Evolutionary conservation across 352 stramenopile species (phyloP).

Genomic region (Aphanomyces euteiches): DNA sequence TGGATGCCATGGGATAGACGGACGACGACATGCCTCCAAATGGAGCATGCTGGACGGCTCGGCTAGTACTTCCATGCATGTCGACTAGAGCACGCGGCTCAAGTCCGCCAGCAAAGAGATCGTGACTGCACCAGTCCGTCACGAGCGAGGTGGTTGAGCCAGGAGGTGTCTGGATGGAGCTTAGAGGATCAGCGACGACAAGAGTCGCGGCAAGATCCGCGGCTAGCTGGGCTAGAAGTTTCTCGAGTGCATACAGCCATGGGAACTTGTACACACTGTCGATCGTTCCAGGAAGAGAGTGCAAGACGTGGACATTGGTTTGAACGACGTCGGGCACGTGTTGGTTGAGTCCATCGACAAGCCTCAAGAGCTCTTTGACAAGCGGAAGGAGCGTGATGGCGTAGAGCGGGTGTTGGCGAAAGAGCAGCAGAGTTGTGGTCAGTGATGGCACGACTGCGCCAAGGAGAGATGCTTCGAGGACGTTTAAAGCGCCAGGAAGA

Average conservation of each 20-base stretch:
- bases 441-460: conserved; percentile 53
- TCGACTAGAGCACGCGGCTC: too few species aligned
- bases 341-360: conserved; percentile 52
- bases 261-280: conserved; percentile 38
- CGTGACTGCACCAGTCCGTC: too few species aligned
- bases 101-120: too few species aligned
- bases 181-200: conserved; percentile 39
- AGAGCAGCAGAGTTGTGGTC: conserved; percentile 53
- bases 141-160: not conserved
- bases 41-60: conserved; percentile 4
- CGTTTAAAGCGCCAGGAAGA: not conserved
- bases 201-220: conserved; percentile 58
- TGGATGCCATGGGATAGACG: not conserved
- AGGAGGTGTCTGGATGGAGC: not conserved
- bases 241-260: conserved; percentile 60
- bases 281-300: conserved; percentile 3
- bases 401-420: conserved; percentile 54
- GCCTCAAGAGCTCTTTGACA: conserved; percentile 43
- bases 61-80: not conserved
- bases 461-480: conserved; percentile 47
- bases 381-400: conserved; percentile 44
- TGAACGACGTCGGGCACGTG: conserved; percentile 34
- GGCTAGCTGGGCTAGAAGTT: conserved; percentile 52
- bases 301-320: conserved; percentile 17
- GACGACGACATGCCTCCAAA: not conserved